Evolutionary conservation across 2,329 filamentous ascomycete species (phyloP), one percentile per base, ranked within the genome.

Genomic region (Paecilomyces variotii): DNA sequence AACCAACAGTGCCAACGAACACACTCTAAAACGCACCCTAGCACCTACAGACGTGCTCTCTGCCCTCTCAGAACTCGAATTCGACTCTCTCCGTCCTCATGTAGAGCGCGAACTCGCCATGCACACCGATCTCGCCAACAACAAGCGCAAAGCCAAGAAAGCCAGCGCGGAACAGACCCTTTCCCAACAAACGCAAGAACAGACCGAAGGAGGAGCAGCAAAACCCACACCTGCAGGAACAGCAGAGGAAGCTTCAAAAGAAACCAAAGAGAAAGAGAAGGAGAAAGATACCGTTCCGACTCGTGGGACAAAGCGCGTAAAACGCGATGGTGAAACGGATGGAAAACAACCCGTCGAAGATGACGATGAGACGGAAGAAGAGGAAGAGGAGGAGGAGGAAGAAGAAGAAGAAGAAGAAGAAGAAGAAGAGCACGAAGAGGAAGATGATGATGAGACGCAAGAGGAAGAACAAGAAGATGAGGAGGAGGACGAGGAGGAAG

Each of bases 1-100:
- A 19, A 59, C 54, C 53, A n/a, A 60, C 59, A 85, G 84, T 62
- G 82, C 85, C 53, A 84, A 84, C 66, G 84, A 87, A 65, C 78
- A 80, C 65, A 84, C 84, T 53, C 75, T 80, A 62, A 85, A 85
- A 73, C 85, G 85, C 67, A 87, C 84, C 14, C 79, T 87, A 63
- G 78, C 80, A 55, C 84, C 84, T 1, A 73, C 80, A 57, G 84
- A 87, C 66, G 83, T 87, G 51, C 77, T 86, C 63, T 79, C 79
- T 45, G 84, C 84, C 1, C 74, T 87, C 52, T 76, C 79, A 26
- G 84, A 87, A 61, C 75, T 84, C 28, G 85, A 87, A 70, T 82
- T 86, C 62, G 80, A 82, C n/a, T 72, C 72, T n/a, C 84, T 87
- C 68, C 72, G 82, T 1, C 77, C 79, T 4, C 75, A 82, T 25